phyloP scores from a whole-genome alignment of 805 yeast species.

The Cyberlindnera suaveolens region DNA sequence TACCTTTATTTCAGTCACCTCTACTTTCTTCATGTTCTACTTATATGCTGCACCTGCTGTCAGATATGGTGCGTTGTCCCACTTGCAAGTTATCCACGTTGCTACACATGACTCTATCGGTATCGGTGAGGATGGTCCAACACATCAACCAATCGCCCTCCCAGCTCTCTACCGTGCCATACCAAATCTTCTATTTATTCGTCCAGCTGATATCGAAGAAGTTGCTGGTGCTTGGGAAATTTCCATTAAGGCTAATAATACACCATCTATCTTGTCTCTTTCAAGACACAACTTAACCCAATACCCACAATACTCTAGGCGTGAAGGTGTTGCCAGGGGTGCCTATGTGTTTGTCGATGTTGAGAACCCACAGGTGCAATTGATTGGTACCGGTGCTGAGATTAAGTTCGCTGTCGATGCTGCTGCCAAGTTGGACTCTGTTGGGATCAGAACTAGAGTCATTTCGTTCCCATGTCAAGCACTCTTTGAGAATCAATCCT shows the following conservation, averaged over 20 bases:
- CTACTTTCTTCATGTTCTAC: slow-evolving; percentile 93
- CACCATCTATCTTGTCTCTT: slow-evolving; percentile 70
- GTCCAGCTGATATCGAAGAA: slow-evolving; percentile 91
- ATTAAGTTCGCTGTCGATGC: slow-evolving; percentile 74
- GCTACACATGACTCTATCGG: slow-evolving; percentile 89
- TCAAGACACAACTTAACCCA: slow-evolving; percentile 88
- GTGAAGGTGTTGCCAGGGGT: slow-evolving; percentile 87
- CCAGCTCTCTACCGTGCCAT: slow-evolving; percentile 78
- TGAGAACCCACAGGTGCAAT: slow-evolving; percentile 60
- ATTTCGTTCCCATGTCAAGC: slow-evolving; percentile 90
- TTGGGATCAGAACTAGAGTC: slow-evolving; percentile 69
- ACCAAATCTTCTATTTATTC: slow-evolving; percentile 79
- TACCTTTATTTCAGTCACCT: slow-evolving; percentile 86
- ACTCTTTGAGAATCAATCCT: slow-evolving; percentile 78
- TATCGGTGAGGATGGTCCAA: slow-evolving; percentile 89
- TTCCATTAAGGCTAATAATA: slow-evolving; percentile 52
- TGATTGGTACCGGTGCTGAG: slow-evolving; percentile 93
- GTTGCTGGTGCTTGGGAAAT: slow-evolving; percentile 72
- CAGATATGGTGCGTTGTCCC: slow-evolving; percentile 76
- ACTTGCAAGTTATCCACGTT: slow-evolving; percentile 78
- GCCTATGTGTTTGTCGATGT: slow-evolving; percentile 72
- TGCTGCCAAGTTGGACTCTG: slow-evolving; percentile 56
- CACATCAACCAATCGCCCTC: slow-evolving; percentile 87
- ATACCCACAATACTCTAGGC: slow-evolving; percentile 78
- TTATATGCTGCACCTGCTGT: slow-evolving; percentile 82